phyloP scores from a whole-genome alignment of 2,329 filamentous ascomycete species.

The Hymenotorrendiella dingleyae region DNA sequence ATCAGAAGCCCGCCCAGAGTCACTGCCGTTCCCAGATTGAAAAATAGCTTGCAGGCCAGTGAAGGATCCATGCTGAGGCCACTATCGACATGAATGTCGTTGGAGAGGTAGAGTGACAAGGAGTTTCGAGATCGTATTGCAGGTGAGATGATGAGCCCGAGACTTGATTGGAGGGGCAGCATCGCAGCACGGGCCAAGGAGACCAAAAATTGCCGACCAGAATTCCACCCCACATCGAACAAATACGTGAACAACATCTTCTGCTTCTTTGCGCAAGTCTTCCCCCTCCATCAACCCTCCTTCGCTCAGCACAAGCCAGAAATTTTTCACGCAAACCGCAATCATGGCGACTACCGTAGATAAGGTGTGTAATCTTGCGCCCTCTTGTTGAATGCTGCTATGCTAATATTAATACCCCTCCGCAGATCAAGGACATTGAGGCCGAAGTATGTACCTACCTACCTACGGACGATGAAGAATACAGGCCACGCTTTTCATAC shows the following conservation, averaged over 20 bases:
- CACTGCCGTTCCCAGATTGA: conserved; percentile 21
- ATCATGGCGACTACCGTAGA: conserved; percentile 96
- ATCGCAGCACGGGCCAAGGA: no score
- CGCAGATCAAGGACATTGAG: conserved; percentile 93
- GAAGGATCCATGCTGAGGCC: conserved; percentile 27
- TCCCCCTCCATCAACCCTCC: background rate
- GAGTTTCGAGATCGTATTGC: no score
- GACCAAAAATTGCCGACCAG: no score
- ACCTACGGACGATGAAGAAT: no score
- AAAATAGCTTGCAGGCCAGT: conserved; percentile 25
- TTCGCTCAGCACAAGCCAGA: background rate
- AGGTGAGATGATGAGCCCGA: no score
- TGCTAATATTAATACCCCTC: conserved; percentile 20
- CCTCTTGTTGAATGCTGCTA: background rate
- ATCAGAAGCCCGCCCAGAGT: conserved; percentile 25
- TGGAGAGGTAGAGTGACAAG: background rate
- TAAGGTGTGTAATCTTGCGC: conserved; percentile 79
- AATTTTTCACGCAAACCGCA: conserved; percentile 9
- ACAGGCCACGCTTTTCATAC: conserved; percentile 6
- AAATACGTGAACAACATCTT: no score
- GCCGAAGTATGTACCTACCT: conserved; percentile 61
- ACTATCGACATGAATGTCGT: no score
- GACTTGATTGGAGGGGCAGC: no score
- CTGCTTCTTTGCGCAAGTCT: no score
- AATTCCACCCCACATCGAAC: no score